A percentile compares a stretch with the other conserved stretches of the same genome.
phyloP scores from a whole-genome alignment of 805 yeast species.

The Yamadazyma nakazawae region DNA sequence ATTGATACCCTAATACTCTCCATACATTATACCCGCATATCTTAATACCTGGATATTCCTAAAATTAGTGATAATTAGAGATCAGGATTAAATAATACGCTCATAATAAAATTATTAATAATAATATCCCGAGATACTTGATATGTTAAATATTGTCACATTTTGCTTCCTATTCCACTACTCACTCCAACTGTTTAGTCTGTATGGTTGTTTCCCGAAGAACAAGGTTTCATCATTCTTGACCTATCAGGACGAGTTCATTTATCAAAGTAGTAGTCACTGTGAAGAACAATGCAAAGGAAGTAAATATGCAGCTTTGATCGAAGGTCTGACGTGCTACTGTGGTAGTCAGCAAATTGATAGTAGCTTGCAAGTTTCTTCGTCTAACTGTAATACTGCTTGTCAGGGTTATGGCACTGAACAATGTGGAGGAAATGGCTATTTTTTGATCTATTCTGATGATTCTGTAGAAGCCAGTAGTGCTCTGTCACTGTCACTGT shows the following conservation, averaged over 20 bases:
- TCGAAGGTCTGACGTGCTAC: conserved; percentile 36
- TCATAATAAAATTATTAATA: too few species aligned
- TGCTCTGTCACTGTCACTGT: conserved; percentile 7
- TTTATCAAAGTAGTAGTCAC: conserved; percentile 56
- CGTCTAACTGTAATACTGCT: conserved; percentile 24
- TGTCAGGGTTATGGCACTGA: conserved; percentile 38
- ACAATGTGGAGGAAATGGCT: conserved; percentile 37
- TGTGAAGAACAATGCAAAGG: conserved; percentile 54
- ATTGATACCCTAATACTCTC: neutral
- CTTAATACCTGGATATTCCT: neutral
- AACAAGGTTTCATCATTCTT: conserved; percentile 30
- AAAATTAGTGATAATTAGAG: neutral
- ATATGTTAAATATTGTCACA: neutral
- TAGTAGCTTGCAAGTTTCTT: conserved; percentile 24
- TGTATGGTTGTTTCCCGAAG: conserved; percentile 24
- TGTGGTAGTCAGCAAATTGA: conserved; percentile 33
- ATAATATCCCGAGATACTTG: neutral
- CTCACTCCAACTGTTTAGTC: conserved; percentile 11
- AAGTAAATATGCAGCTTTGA: conserved; percentile 32
- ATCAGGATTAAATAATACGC: neutral
- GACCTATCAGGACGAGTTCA: conserved; percentile 44
- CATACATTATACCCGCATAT: neutral
- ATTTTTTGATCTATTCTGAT: conserved; percentile 29
- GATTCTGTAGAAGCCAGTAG: conserved; percentile 17
- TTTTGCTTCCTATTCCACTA: neutral